These are phyloP conservation scores for Ceratocystis harringtonii DNA, from an alignment of 2,329 filamentous ascomycete species.

Conservation along the genomic window DNA sequence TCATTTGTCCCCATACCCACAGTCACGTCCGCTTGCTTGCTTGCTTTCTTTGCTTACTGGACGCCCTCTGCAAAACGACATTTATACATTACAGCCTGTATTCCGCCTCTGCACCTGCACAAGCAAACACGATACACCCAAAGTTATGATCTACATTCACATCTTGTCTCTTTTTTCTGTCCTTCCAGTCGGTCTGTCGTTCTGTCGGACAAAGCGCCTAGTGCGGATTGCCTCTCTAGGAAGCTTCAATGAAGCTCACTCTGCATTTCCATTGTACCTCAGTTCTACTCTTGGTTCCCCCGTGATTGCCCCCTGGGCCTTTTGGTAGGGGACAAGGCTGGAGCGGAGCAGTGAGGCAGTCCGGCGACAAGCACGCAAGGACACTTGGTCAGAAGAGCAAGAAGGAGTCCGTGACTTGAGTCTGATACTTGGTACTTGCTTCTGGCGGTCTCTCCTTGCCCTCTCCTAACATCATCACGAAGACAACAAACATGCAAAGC, in stretches of 20 bases:
- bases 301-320: too few species aligned
- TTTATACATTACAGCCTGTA: too few species aligned
- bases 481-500: too few species aligned
- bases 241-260: slow-evolving; percentile 4
- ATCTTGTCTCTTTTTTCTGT: neutral
- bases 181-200: neutral
- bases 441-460: neutral
- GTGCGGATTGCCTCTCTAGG: neutral
- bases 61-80: too few species aligned
- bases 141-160: neutral
- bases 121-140: neutral
- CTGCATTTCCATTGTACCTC: too few species aligned
- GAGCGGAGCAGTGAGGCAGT: neutral
- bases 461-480: too few species aligned
- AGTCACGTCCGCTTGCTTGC: neutral
- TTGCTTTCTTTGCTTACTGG: neutral
- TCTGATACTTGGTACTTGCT: neutral
- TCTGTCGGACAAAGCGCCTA: neutral
- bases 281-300: too few species aligned
- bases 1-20: neutral
- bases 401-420: too few species aligned
- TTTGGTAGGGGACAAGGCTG: neutral
- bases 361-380: neutral
- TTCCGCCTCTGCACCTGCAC: too few species aligned
- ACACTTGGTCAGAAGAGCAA: neutral